phyloP scores from a whole-genome alignment of 305 asterid species.

The Coffea humblotiana region DNA sequence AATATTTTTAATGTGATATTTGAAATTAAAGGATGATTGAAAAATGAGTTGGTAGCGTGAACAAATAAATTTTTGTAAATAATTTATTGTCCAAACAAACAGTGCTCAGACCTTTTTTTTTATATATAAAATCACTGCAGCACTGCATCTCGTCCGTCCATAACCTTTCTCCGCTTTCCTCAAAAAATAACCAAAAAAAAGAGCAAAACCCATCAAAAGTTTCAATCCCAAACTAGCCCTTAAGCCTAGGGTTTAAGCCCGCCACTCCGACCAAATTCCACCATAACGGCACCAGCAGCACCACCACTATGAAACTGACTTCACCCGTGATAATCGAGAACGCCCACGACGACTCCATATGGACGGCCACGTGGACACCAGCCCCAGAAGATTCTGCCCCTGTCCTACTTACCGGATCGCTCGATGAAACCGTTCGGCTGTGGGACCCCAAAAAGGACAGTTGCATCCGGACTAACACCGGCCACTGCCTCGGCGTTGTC shows the following conservation, averaged over 20 bases:
- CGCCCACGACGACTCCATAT: slow-evolving; percentile 89
- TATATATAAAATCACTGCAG: no score
- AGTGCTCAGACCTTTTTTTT: no score
- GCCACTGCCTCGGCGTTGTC: slow-evolving; percentile 86
- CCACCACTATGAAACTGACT: slow-evolving; percentile 65
- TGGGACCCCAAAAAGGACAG: slow-evolving; percentile 61
- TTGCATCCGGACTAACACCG: slow-evolving; percentile 56
- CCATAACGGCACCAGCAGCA: neutral
- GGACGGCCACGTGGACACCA: slow-evolving; percentile 87
- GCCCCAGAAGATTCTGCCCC: slow-evolving; percentile 48
- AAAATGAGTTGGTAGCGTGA: no score
- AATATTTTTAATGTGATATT: no score
- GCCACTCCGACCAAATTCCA: neutral
- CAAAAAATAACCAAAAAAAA: no score
- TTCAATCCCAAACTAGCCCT: neutral
- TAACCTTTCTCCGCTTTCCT: no score
- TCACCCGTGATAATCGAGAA: slow-evolving; percentile 59
- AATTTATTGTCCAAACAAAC: no score
- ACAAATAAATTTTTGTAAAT: no score
- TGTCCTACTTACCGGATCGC: slow-evolving; percentile 84
- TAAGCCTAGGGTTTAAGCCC: slow-evolving; percentile 40
- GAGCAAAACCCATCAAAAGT: no score
- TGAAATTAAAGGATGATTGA: no score
- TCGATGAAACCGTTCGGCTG: slow-evolving; percentile 79
- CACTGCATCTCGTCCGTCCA: no score